Evolutionary conservation across 441 rosid species (phyloP).

Genomic region (Capsella rubella): DNA sequence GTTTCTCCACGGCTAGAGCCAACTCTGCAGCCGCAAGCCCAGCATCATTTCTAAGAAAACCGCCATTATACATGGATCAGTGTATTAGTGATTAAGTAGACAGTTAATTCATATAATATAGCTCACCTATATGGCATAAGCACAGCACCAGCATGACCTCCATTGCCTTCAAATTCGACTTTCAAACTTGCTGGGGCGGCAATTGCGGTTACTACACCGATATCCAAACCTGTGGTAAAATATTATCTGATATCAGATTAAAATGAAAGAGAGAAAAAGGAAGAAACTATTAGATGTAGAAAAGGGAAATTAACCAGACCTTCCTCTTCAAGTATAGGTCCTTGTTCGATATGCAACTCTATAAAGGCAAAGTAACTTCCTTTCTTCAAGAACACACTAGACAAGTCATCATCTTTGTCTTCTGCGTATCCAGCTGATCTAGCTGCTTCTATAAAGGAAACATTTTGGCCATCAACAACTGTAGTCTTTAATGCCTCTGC

Average conservation of each 20-base stretch:
- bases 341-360: constrained; percentile 97
- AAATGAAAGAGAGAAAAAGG: neutral
- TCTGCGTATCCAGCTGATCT: constrained; percentile 80
- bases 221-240: constrained; percentile 61
- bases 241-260: neutral
- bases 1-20: constrained; percentile 87
- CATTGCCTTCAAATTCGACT: constrained; percentile 90
- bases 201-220: constrained; percentile 91
- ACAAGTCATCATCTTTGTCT: constrained; percentile 55
- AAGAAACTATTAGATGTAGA: neutral
- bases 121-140: constrained; percentile 87
- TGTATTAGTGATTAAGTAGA: neutral
- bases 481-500: constrained; percentile 64
- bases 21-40: constrained; percentile 97
- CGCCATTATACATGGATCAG: constrained; percentile 10
- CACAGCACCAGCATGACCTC: constrained; percentile 97
- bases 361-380: constrained; percentile 81
- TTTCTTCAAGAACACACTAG: constrained; percentile 66
- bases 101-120: neutral
- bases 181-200: constrained; percentile 97
- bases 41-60: constrained; percentile 74
- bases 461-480: constrained; percentile 73
- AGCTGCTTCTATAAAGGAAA: constrained; percentile 82
- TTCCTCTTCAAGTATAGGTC: constrained; percentile 86
- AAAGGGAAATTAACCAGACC: constrained; percentile 49